phyloP scores from a whole-genome alignment of 1,284 basidiomycete genomes.

The Phaffia rhodozyma region DNA sequence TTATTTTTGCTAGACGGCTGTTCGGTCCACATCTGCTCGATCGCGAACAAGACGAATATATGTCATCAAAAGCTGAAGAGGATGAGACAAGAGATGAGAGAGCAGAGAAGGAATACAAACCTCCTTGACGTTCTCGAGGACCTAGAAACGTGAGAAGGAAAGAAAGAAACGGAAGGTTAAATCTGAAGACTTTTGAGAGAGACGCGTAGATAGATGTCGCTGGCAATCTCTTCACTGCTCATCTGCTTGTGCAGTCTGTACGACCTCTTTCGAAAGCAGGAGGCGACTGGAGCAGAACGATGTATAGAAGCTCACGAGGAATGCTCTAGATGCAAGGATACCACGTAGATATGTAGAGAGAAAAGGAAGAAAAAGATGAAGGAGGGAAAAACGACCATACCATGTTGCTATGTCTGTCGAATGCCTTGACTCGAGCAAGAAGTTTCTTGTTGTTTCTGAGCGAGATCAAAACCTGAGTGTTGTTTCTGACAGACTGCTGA shows the following conservation, averaged over 20 bases:
- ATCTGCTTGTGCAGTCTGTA: no score
- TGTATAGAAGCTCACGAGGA: no score
- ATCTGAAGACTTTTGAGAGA: no score
- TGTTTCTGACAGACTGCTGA: slow-evolving; percentile 94
- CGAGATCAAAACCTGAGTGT: slow-evolving; percentile 93
- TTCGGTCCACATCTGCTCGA: slow-evolving; percentile 91
- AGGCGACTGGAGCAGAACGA: no score
- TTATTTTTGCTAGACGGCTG: slow-evolving; percentile 95
- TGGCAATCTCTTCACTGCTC: no score
- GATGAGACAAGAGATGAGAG: neutral
- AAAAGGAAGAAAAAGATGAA: neutral
- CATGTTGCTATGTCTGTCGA: slow-evolving; percentile 99
- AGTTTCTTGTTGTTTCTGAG: slow-evolving; percentile 98
- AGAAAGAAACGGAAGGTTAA: neutral
- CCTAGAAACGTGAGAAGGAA: slow-evolving; percentile 39
- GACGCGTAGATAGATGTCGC: no score
- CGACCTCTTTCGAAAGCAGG: no score
- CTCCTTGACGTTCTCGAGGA: slow-evolving; percentile 95
- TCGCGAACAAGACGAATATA: neutral
- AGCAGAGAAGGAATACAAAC: slow-evolving; percentile 35
- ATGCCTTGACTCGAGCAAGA: slow-evolving; percentile 93
- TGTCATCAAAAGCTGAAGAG: neutral
- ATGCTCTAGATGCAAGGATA: no score
- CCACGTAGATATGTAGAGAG: neutral
- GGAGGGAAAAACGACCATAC: slow-evolving; percentile 40